A percentile compares a stretch with the other conserved stretches of the same genome.
These are phyloP conservation scores for Rhododendron griersonianum DNA, from an alignment of 148 eudicot genomes.

Conservation along the genomic window DNA sequence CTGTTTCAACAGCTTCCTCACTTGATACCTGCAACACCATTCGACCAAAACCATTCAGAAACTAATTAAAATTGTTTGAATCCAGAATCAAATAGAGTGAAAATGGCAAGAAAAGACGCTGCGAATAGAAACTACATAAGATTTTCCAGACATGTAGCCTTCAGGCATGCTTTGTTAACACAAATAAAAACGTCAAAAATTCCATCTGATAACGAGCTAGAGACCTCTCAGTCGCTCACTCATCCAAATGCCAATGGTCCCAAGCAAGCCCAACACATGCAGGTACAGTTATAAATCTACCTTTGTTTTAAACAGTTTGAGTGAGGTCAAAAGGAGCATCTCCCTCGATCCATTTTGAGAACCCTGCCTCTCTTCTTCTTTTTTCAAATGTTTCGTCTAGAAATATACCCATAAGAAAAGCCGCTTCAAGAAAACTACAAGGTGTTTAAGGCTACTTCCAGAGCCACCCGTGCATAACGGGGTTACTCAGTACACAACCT, in stretches of 20 bases:
- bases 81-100: neutral
- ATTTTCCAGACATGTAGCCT: neutral
- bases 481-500: neutral
- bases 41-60: neutral
- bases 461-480: neutral
- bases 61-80: neutral
- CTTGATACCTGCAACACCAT: constrained; percentile 31
- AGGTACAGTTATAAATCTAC: neutral
- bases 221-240: neutral
- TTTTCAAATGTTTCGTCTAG: neutral
- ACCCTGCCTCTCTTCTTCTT: neutral
- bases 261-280: neutral
- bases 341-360: neutral
- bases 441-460: neutral
- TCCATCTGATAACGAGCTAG: neutral
- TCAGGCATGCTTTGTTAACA: neutral
- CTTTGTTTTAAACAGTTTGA: neutral
- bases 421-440: neutral
- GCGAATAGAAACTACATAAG: neutral
- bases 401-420: neutral
- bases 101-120: neutral
- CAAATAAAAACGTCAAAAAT: neutral
- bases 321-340: neutral
- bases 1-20: constrained; percentile 61
- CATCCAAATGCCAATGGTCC: neutral